These are phyloP conservation scores for Lactarius quietus DNA, from an alignment of 768 basidiomycete genomes.

Conservation along the genomic window DNA sequence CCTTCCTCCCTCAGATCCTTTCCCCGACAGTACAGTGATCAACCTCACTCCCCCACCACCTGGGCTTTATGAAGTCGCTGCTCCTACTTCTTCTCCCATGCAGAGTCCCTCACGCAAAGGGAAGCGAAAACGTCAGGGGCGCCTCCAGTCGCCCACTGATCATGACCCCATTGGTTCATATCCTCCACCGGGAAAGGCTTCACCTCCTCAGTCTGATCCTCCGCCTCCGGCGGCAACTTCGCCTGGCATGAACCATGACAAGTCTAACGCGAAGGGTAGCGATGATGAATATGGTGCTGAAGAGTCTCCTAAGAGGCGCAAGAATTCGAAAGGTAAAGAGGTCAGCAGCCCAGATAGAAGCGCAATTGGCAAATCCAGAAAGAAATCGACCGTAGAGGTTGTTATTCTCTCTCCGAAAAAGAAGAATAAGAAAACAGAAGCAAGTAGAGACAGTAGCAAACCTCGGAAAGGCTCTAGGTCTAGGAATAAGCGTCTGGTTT, in stretches of 20 bases:
- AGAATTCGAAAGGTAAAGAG: slow-evolving; percentile 15
- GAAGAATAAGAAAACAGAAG: slow-evolving; percentile 20
- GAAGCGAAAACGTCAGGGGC: slow-evolving; percentile 23
- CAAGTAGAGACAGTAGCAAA: slow-evolving; percentile 13
- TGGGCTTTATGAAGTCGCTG: slow-evolving; percentile 4
- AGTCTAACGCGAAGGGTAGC: slow-evolving; percentile 18
- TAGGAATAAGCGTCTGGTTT: background rate
- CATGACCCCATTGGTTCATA: background rate
- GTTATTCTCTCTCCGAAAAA: slow-evolving; percentile 28
- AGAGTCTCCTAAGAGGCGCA: slow-evolving; percentile 20
- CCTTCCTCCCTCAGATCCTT: slow-evolving; percentile 30
- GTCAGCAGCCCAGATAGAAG: slow-evolving; percentile 17
- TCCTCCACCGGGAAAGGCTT: background rate
- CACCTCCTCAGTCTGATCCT: slow-evolving; percentile 14
- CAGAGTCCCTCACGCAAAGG: slow-evolving; percentile 15
- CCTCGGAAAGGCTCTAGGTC: slow-evolving; percentile 16
- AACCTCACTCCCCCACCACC: slow-evolving; percentile 13
- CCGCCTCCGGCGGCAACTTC: background rate
- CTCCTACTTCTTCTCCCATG: slow-evolving; percentile 14
- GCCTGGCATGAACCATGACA: background rate
- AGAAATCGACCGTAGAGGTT: slow-evolving; percentile 27
- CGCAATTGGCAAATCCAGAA: slow-evolving; percentile 1
- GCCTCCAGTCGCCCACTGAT: background rate
- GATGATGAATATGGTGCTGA: slow-evolving; percentile 20
- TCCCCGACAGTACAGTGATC: slow-evolving; percentile 23